phyloP scores from a whole-genome alignment of 768 basidiomycete genomes.

The Sporobolomyces phaffii region DNA sequence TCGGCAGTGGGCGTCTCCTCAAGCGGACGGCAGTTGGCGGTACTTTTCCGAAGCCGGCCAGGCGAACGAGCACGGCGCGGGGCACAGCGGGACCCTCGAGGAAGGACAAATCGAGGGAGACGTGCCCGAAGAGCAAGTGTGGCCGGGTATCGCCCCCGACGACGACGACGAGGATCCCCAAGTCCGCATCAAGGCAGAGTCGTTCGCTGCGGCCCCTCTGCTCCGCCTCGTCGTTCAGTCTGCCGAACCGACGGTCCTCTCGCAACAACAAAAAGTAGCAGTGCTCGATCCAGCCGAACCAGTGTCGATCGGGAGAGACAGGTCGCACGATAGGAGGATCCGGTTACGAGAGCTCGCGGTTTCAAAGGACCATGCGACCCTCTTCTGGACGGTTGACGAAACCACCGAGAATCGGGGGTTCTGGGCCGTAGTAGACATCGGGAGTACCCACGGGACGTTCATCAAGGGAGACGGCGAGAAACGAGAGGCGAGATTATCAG shows the following conservation, averaged over 20 bases:
- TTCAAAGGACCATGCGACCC: constrained; percentile 70
- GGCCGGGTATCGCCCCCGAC: constrained; percentile 27
- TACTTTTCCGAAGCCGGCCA: constrained; percentile 4
- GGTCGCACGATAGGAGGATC: constrained; percentile 55
- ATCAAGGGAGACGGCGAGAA: constrained; percentile 41
- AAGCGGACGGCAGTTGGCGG: constrained; percentile 19
- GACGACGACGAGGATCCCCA: background rate
- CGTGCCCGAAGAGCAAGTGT: constrained; percentile 29
- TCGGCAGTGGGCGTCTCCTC: constrained; percentile 16
- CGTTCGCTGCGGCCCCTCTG: constrained; percentile 15
- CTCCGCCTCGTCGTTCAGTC: constrained; percentile 34
- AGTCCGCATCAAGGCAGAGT: background rate
- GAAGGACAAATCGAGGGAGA: background rate
- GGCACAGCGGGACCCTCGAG: background rate
- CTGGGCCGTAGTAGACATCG: constrained; percentile 78
- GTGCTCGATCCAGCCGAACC: constrained; percentile 59
- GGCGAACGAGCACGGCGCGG: constrained; percentile 6
- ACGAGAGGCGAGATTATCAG: constrained; percentile 2
- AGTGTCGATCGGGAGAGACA: constrained; percentile 69
- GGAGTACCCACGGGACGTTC: constrained; percentile 77
- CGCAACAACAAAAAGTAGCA: constrained; percentile 47
- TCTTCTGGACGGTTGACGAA: constrained; percentile 55
- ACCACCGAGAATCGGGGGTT: constrained; percentile 43
- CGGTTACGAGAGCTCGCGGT: constrained; percentile 78
- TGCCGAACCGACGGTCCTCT: constrained; percentile 12